These are phyloP conservation scores for Cryptococcus sp. DNA, from an alignment of 1,284 basidiomycete genomes.

Conservation along the genomic window DNA sequence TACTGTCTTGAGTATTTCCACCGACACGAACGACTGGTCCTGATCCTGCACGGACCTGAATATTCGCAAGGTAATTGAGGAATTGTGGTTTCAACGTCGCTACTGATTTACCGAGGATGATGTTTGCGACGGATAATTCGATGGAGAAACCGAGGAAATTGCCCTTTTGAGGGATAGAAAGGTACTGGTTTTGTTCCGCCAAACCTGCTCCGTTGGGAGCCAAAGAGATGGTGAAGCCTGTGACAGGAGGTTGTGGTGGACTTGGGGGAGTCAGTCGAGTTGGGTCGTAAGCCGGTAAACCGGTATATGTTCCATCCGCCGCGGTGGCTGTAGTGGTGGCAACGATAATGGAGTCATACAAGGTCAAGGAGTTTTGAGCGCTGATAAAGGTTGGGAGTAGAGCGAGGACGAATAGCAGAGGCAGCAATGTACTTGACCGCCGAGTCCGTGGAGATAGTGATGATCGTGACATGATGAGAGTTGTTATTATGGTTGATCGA, in stretches of 20 bases:
- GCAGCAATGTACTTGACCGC: not conserved
- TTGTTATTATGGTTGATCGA: not conserved
- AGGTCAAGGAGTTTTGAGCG: conserved; percentile 16
- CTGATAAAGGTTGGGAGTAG: not conserved
- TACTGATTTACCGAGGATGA: conserved; percentile 56
- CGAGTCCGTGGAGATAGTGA: not conserved
- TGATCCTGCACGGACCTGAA: conserved; percentile 58
- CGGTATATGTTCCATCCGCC: conserved; percentile 26
- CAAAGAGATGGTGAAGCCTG: conserved; percentile 17
- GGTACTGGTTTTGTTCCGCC: conserved; percentile 11
- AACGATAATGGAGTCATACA: conserved; percentile 19
- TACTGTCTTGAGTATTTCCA: conserved; percentile 69
- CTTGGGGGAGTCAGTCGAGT: conserved; percentile 27
- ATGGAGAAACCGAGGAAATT: conserved; percentile 67
- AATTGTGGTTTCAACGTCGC: conserved; percentile 53
- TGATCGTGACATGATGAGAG: not conserved
- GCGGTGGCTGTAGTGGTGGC: conserved; percentile 7
- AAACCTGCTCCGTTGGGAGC: conserved; percentile 20
- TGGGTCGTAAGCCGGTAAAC: conserved; percentile 39
- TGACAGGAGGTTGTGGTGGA: conserved; percentile 30
- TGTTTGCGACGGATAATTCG: conserved; percentile 64
- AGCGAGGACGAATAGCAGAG: not conserved
- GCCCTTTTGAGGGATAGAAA: conserved; percentile 55
- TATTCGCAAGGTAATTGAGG: conserved; percentile 71
- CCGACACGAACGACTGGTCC: conserved; percentile 66